Conservation (phyloP, 352 stramenopile species). For the Phytophthora kernoviae region DNA sequence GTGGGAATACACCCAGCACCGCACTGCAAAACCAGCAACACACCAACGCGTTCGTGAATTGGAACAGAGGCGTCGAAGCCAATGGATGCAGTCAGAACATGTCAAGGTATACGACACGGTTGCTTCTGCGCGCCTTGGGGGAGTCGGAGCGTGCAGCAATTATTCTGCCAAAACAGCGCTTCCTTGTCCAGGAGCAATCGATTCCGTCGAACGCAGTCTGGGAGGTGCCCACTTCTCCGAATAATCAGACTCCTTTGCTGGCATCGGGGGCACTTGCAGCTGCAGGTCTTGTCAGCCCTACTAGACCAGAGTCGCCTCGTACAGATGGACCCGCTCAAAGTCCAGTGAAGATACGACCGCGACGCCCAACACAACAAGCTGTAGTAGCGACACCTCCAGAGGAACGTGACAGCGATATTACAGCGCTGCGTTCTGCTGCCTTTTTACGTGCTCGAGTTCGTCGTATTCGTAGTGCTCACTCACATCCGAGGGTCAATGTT, state of each 20-base stretch:
- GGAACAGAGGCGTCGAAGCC: constrained; percentile 20
- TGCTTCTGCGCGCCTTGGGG: constrained; percentile 12
- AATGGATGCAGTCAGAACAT: constrained; percentile 53
- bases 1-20: constrained; percentile 34
- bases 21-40: constrained; percentile 7
- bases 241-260: constrained; percentile 4
- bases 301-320: background rate
- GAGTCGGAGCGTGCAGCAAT: constrained; percentile 17
- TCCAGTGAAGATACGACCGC: constrained; percentile 1
- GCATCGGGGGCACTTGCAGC: constrained; percentile 18
- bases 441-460: constrained; percentile 27
- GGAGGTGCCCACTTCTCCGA: constrained; percentile 10
- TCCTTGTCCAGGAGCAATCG: constrained; percentile 27
- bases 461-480: constrained; percentile 27
- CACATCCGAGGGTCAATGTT: constrained; percentile 1
- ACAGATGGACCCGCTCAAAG: background rate
- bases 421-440: constrained; percentile 19
- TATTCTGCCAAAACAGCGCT: constrained; percentile 26
- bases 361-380: constrained; percentile 14
- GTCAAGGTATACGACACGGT: constrained; percentile 21
- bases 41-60: constrained; percentile 13
- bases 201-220: constrained; percentile 28
- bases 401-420: constrained; percentile 7
- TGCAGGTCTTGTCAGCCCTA: constrained; percentile 12
- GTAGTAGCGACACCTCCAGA: constrained; percentile 6